Evolutionary conservation across 805 yeast species (phyloP), one percentile per base, ranked within the genome.

Genomic region (Saccharomycopsis babjevae): DNA sequence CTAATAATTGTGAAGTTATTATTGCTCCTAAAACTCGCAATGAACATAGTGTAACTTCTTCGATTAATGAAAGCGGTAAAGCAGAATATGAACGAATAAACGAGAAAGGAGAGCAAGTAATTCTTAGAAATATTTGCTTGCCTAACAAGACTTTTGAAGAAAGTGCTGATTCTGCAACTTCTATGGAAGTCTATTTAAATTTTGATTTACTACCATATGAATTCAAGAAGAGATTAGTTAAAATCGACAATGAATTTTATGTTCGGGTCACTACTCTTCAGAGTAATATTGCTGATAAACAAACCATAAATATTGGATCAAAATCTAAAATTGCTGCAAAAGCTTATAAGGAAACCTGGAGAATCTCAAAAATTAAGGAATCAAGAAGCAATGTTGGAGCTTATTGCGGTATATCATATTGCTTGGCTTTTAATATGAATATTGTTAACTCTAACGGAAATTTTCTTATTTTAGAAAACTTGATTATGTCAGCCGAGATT

Each of bases 11-110:
- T 22, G 89, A 88, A 65, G 79, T 89, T 15, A 80, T 86, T 60
- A 84, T 93, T 34, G 89, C 96, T 6, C 97, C 98, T 0, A 84
- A 76, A 66, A 73, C 74, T 3, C 71, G 76, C 62, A 73, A 69
- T 68, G 65, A 68, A 64, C 72, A 67, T 66, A 60, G 62, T 57
- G 62, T 59, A 22, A 42, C n/a, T 22, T n/a, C 55, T 7, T 50
- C 57, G 3, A 22, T 18, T 5, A 30, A 57, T 56, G 50, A 42
- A 39, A 22, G 20, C 34, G 22, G 50, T n/a, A 50, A 54, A 55
- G 11, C 15, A 32, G 30, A 40, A 50, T 58, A 40, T 58, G 39
- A 22, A 28, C 54, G 10, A 46, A 55, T 25, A 25, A 64, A 61
- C 11, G 68, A 66, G 22, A 62, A 55, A 57, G 60, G 68, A 5